Evolutionary conservation across 2,329 filamentous ascomycete species (phyloP).

Genomic region (Daldinia sp.): DNA sequence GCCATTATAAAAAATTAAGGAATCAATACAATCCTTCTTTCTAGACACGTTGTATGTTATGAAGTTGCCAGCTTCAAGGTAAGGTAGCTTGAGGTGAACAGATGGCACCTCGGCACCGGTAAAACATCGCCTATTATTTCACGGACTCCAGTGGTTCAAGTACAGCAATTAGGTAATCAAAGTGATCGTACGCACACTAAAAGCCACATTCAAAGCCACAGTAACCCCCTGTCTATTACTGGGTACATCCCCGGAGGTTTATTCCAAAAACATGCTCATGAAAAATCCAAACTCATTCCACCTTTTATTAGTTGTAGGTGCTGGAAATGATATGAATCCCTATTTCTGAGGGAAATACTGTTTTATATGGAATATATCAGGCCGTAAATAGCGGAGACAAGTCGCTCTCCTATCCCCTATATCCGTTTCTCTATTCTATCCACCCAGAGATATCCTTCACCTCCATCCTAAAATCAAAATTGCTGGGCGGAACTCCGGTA

Average conservation of each 20-base stretch:
- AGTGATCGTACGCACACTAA: neutral
- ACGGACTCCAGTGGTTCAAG: slow-evolving; percentile 1
- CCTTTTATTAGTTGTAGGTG: neutral
- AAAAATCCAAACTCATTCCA: slow-evolving; percentile 4
- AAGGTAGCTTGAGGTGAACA: neutral
- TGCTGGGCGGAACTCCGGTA: slow-evolving; percentile 48
- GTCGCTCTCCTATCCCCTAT: neutral
- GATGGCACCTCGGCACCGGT: slow-evolving; percentile 25
- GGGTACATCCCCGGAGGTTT: neutral
- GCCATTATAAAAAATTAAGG: slow-evolving; percentile 30
- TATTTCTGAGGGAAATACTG: neutral
- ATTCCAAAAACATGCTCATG: neutral
- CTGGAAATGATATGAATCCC: neutral
- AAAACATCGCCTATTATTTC: slow-evolving; percentile 17
- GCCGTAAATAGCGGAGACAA: neutral
- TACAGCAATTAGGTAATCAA: neutral
- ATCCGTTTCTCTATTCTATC: neutral
- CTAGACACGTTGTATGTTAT: slow-evolving; percentile 11
- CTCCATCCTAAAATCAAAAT: slow-evolving; percentile 48
- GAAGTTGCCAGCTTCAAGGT: neutral
- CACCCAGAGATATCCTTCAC: slow-evolving; percentile 17
- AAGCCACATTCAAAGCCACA: slow-evolving; percentile 1
- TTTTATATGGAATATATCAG: neutral
- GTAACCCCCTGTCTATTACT: neutral
- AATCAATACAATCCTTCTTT: neutral